Conservation (phyloP, 2,329 filamentous ascomycete species). For the Fusarium buharicum region DNA sequence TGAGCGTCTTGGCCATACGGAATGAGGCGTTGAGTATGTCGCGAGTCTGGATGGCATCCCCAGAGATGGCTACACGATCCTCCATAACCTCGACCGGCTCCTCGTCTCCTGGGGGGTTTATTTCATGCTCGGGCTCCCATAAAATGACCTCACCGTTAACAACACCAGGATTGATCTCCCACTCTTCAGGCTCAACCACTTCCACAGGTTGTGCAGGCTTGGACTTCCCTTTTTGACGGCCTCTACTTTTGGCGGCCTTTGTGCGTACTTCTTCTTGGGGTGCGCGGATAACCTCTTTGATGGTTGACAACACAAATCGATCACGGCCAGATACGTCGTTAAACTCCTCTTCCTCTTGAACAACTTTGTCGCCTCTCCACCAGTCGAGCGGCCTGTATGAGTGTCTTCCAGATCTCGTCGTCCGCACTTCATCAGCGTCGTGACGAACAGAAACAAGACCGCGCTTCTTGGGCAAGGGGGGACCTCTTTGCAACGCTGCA, state of each 20-base stretch:
- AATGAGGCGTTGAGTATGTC: constrained; percentile 76
- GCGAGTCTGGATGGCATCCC: constrained; percentile 65
- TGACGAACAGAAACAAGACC: constrained; percentile 64
- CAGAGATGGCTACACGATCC: constrained; percentile 67
- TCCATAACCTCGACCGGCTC: constrained; percentile 65
- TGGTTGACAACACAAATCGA: constrained; percentile 71
- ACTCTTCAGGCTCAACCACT: constrained; percentile 70
- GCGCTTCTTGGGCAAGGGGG: constrained; percentile 65
- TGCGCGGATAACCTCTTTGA: constrained; percentile 81
- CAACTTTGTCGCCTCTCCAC: constrained; percentile 85
- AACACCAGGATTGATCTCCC: constrained; percentile 75
- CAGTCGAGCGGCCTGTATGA: constrained; percentile 82
- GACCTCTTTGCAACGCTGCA: constrained; percentile 62
- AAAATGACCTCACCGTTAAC: constrained; percentile 71
- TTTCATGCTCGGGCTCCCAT: constrained; percentile 70
- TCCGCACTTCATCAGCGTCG: constrained; percentile 62
- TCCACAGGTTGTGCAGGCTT: constrained; percentile 57
- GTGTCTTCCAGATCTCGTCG: constrained; percentile 79
- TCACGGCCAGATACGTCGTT: constrained; percentile 57
- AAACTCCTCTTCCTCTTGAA: constrained; percentile 71
- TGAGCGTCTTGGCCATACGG: constrained; percentile 88
- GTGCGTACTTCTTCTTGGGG: constrained; percentile 63
- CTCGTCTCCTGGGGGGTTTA: constrained; percentile 62
- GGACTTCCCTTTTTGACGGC: constrained; percentile 47
- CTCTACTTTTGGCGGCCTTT: constrained; percentile 43